Evolutionary conservation across 2,329 filamentous ascomycete species (phyloP).

Genomic region (Shiraia sp.): DNA sequence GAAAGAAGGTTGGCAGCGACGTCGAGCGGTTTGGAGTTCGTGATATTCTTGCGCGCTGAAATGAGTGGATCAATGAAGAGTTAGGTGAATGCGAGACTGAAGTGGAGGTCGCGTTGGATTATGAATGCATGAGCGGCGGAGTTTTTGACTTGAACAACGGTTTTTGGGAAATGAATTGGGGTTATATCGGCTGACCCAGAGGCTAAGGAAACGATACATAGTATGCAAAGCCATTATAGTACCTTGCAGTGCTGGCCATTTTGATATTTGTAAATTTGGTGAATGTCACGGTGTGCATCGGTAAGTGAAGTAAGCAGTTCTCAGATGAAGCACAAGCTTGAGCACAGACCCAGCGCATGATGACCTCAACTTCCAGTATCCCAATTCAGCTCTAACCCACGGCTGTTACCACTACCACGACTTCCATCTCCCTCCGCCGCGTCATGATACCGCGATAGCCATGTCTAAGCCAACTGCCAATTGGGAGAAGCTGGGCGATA

Average conservation of each 20-base stretch:
- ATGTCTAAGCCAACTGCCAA: conserved; percentile 73
- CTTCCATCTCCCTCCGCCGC: conserved; percentile 11
- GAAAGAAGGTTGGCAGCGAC: conserved; percentile 85
- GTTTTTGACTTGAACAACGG: conserved; percentile 14
- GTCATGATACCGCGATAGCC: conserved; percentile 26
- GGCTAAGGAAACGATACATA: too few species aligned
- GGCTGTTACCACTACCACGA: conserved; percentile 13
- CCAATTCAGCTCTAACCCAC: not conserved
- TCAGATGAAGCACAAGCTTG: too few species aligned
- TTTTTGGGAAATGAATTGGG: not conserved
- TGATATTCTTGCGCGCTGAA: conserved; percentile 25
- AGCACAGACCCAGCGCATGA: conserved; percentile 3
- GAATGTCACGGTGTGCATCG: too few species aligned
- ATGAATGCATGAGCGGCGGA: conserved; percentile 40
- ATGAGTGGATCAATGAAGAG: conserved; percentile 1
- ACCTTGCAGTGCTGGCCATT: too few species aligned
- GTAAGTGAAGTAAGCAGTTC: too few species aligned
- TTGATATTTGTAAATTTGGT: too few species aligned
- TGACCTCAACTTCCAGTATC: not conserved
- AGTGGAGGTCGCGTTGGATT: conserved; percentile 9
- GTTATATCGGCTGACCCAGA: not conserved
- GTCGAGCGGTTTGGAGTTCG: conserved; percentile 61
- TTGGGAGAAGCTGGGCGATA: conserved; percentile 92
- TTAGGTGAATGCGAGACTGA: too few species aligned
- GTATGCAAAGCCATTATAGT: too few species aligned